Percentiles rank a stretch among this genome's conserved stretches.
phyloP scores from a whole-genome alignment of 345 rosid genomes.

The Acer negundo region DNA sequence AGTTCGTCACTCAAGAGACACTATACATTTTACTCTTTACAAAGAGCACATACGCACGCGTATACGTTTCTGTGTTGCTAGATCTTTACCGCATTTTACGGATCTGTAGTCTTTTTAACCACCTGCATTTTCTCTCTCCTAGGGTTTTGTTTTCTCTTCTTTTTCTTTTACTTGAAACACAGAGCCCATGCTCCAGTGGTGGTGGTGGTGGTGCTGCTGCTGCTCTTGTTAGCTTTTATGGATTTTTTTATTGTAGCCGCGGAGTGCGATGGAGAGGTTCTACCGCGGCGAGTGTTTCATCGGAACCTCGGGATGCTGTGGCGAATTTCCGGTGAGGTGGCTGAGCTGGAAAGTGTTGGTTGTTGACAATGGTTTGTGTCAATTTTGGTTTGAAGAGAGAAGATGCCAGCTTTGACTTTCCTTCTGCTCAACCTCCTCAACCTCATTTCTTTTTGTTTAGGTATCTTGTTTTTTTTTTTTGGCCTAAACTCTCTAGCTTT shows the following conservation, averaged over 20 bases:
- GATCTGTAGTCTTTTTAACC: slow-evolving; percentile 47
- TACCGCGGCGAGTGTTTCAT: slow-evolving; percentile 23
- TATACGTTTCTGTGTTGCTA: background rate
- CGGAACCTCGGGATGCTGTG: slow-evolving; percentile 21
- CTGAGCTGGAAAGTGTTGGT: slow-evolving; percentile 22
- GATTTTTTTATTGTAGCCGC: slow-evolving; percentile 21
- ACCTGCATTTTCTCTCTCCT: slow-evolving; percentile 43
- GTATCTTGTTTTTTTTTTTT: slow-evolving; percentile 27
- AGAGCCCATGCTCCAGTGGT: slow-evolving; percentile 4
- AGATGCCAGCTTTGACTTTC: slow-evolving; percentile 46
- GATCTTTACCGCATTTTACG: slow-evolving; percentile 61
- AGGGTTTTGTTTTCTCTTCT: slow-evolving; percentile 46
- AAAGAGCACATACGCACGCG: background rate
- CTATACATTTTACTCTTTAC: background rate
- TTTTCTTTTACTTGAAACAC: background rate
- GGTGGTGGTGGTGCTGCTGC: background rate
- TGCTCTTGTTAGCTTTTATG: slow-evolving; percentile 10
- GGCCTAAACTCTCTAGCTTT: background rate
- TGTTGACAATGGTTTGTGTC: slow-evolving; percentile 51
- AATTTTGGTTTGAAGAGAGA: slow-evolving; percentile 39
- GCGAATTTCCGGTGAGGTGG: slow-evolving; percentile 28
- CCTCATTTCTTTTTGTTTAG: slow-evolving; percentile 50
- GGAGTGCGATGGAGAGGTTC: slow-evolving; percentile 35
- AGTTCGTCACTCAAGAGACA: background rate
- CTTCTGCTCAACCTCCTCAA: slow-evolving; percentile 48